Conservation (phyloP, 2,329 filamentous ascomycete genomes). For the Ascochyta koolunga region DNA sequence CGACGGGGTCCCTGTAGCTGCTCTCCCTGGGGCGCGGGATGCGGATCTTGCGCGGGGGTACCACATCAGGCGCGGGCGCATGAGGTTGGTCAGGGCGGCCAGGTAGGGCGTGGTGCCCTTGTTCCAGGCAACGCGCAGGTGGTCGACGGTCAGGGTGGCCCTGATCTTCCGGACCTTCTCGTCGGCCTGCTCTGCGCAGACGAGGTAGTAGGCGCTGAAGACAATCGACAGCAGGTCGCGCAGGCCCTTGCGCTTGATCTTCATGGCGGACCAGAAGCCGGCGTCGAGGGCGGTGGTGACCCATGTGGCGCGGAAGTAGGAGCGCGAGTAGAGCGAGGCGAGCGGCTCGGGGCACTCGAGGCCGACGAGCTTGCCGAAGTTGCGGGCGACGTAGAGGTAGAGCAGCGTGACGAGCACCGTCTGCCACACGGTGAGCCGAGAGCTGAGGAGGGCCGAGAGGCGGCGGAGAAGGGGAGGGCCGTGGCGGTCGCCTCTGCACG, state of each 20-base stretch:
- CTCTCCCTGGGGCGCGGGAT: conserved; percentile 82
- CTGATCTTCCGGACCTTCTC: conserved; percentile 94
- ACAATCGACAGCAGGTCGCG: conserved; percentile 81
- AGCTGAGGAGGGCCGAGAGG: conserved; percentile 74
- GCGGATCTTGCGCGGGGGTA: conserved; percentile 83
- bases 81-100: conserved; percentile 70
- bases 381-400: conserved; percentile 88
- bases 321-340: conserved; percentile 88
- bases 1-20: conserved; percentile 81
- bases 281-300: conserved; percentile 92
- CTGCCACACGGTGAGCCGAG: conserved; percentile 84
- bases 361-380: conserved; percentile 90
- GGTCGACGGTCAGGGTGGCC: conserved; percentile 85
- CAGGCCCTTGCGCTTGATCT: conserved; percentile 78
- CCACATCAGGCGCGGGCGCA: conserved; percentile 78
- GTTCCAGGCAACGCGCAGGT: conserved; percentile 92
- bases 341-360: conserved; percentile 92
- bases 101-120: conserved; percentile 91
- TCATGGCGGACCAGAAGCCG: conserved; percentile 98
- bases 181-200: conserved; percentile 91
- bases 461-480: conserved; percentile 78
- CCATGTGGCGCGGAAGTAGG: conserved; percentile 97
- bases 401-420: conserved; percentile 85
- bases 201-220: conserved; percentile 88
- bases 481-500: conserved; percentile 76